Evolutionary conservation across 2,329 filamentous ascomycete genomes (phyloP).

Genomic region (Curvularia eragrostidis): DNA sequence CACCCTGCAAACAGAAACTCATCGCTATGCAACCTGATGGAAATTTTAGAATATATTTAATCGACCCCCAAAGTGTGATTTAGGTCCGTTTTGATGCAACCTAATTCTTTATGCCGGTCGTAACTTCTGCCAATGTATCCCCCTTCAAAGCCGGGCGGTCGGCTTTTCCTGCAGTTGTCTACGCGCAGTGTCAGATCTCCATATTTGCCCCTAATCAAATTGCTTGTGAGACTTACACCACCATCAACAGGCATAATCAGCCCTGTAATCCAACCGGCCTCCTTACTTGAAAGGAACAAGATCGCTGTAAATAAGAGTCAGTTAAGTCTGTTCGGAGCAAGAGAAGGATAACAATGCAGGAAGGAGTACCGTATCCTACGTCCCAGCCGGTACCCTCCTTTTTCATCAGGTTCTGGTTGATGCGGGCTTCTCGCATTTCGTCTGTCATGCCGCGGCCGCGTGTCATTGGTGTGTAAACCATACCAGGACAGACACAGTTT

Average conservation of each 20-base stretch:
- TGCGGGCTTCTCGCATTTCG: slow-evolving; percentile 57
- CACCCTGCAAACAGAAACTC: neutral
- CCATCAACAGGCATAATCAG: slow-evolving; percentile 31
- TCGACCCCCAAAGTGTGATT: neutral
- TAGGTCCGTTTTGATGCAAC: neutral
- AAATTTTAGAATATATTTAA: neutral
- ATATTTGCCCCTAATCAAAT: neutral
- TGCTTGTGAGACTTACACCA: slow-evolving; percentile 22
- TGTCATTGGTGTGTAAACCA: slow-evolving; percentile 65
- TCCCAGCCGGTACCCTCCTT: slow-evolving; percentile 64
- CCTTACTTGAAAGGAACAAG: slow-evolving; percentile 22
- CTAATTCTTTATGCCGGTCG: slow-evolving; percentile 19
- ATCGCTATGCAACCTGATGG: neutral
- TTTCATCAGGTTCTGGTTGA: slow-evolving; percentile 59
- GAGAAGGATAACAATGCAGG: neutral
- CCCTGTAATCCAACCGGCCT: slow-evolving; percentile 31
- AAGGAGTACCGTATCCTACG: slow-evolving; percentile 38
- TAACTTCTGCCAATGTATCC: slow-evolving; percentile 20
- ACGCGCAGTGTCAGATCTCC: neutral
- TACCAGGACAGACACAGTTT: slow-evolving; percentile 63
- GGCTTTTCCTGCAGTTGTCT: slow-evolving; percentile 36
- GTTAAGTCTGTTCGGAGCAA: neutral
- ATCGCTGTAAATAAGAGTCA: slow-evolving; percentile 5
- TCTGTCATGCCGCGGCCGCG: slow-evolving; percentile 59
- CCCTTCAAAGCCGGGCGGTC: slow-evolving; percentile 32